These are phyloP conservation scores for Pythium volutum DNA, from an alignment of 352 stramenopile species.

Conservation along the genomic window DNA sequence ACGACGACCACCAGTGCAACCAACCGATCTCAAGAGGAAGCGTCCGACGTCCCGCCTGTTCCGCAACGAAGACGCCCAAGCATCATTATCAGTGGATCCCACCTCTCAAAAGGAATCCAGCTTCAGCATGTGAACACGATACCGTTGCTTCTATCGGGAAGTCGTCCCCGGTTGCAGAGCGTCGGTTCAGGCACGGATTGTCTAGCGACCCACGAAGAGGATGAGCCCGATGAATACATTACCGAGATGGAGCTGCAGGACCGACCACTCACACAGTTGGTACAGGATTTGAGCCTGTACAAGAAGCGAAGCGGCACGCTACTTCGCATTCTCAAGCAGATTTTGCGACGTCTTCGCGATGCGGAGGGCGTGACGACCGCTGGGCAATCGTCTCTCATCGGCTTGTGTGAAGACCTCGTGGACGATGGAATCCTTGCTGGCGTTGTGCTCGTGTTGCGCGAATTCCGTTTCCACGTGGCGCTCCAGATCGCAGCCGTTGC, in stretches of 20 bases:
- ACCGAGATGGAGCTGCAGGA: conserved; percentile 10
- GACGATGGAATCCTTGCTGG: conserved; percentile 38
- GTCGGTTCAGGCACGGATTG: background rate
- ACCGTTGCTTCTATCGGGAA: background rate
- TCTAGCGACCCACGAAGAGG: conserved; percentile 9
- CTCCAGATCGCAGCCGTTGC: conserved; percentile 47
- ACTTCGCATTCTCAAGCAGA: conserved; percentile 31
- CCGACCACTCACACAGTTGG: conserved; percentile 22
- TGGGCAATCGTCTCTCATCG: conserved; percentile 11
- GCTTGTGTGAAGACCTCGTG: conserved; percentile 40
- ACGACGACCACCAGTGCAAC: background rate
- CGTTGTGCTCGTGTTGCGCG: conserved; percentile 43
- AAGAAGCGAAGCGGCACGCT: conserved; percentile 41
- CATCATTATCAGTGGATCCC: background rate
- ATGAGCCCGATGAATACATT: conserved; percentile 19
- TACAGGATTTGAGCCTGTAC: conserved; percentile 31
- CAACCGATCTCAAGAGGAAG: background rate
- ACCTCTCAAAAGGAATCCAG: background rate
- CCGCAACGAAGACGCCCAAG: conserved; percentile 3
- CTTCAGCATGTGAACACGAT: conserved; percentile 5
- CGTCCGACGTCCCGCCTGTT: background rate
- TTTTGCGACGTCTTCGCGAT: conserved; percentile 37
- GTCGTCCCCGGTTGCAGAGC: background rate
- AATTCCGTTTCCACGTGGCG: conserved; percentile 59
- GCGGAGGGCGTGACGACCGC: conserved; percentile 18